A percentile compares a stretch with the other conserved stretches of the same genome.
Evolutionary conservation across 805 yeast genomes (phyloP).

Genomic region (Schizosaccharomyces octosporus): DNA sequence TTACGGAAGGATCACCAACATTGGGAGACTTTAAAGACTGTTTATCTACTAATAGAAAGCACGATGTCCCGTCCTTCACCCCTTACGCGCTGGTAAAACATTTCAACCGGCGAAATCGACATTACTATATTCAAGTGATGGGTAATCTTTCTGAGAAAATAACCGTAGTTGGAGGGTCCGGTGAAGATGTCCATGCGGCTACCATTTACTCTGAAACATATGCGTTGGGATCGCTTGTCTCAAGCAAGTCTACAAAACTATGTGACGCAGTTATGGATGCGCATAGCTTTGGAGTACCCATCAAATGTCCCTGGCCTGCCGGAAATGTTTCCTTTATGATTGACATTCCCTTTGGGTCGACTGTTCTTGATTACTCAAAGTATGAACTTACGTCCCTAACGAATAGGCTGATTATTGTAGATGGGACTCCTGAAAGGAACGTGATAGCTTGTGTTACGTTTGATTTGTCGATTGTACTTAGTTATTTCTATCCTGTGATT

Average conservation of each 20-base stretch:
- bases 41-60: background rate
- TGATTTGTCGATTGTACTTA: background rate
- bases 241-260: background rate
- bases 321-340: background rate
- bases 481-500: background rate
- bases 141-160: background rate
- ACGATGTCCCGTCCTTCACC: background rate
- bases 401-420: background rate
- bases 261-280: background rate
- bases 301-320: background rate
- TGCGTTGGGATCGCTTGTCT: background rate
- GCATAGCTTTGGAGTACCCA: background rate
- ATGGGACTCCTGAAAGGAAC: slow-evolving; percentile 1
- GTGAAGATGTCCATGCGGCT: background rate
- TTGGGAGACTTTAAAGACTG: background rate
- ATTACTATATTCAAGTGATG: background rate
- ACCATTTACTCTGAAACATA: background rate
- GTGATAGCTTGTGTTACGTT: slow-evolving; percentile 1
- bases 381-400: background rate
- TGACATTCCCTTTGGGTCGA: background rate
- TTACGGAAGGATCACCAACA: background rate
- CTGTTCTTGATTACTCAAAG: background rate
- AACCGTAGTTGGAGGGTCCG: background rate
- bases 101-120: background rate
- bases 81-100: background rate